Evolutionary conservation across 31 red algal species (phyloP).

Genomic region (Asparagopsis taxiformis): DNA sequence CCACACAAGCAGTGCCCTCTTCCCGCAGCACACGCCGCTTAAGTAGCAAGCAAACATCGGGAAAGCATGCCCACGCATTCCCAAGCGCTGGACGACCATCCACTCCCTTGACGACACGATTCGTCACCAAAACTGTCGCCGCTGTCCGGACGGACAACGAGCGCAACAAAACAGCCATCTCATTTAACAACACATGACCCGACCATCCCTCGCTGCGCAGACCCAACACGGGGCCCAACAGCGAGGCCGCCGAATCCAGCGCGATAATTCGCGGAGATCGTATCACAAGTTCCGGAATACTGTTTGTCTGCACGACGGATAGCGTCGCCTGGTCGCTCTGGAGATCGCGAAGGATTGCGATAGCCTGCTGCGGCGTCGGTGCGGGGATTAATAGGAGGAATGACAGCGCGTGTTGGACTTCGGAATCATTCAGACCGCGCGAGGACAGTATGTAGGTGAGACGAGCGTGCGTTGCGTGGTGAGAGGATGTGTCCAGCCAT

Average conservation of each 20-base stretch:
- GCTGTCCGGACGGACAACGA: constrained; percentile 12
- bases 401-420: background rate
- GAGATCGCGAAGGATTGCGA: constrained; percentile 11
- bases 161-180: constrained; percentile 9
- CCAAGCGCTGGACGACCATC: constrained; percentile 43
- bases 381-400: constrained; percentile 14
- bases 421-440: background rate
- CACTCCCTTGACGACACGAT: constrained; percentile 40
- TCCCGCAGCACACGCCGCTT: background rate
- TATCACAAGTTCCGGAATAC: background rate
- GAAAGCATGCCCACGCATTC: constrained; percentile 43
- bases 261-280: constrained; percentile 19
- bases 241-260: constrained; percentile 30
- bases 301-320: background rate
- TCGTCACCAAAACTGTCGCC: constrained; percentile 52
- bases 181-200: constrained; percentile 43
- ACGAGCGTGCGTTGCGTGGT: background rate
- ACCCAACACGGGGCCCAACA: constrained; percentile 50
- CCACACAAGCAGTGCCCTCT: constrained; percentile 1
- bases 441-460: background rate
- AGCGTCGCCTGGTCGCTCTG: background rate
- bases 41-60: constrained; percentile 29
- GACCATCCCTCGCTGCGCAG: constrained; percentile 21
- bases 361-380: background rate
- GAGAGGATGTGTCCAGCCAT: constrained; percentile 40